phyloP scores from a whole-genome alignment of 371 early-diverging fungal species.

The Mucor saturninus region DNA sequence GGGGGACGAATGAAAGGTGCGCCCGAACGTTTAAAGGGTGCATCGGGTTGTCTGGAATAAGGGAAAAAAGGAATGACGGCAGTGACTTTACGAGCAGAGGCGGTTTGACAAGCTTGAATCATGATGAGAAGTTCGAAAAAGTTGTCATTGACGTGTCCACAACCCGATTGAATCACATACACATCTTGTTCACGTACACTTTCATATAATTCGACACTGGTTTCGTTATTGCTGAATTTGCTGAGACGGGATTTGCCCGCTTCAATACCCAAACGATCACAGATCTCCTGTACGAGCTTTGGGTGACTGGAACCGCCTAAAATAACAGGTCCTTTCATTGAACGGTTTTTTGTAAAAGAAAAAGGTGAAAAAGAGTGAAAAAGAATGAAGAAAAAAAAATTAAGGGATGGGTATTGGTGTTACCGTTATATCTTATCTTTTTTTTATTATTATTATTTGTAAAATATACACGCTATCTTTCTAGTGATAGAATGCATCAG shows the following conservation, averaged over 20 bases:
- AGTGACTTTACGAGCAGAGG: slow-evolving; percentile 83
- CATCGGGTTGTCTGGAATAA: slow-evolving; percentile 86
- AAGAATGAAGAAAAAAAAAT: background rate
- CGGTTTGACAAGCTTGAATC: slow-evolving; percentile 87
- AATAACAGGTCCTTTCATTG: slow-evolving; percentile 44
- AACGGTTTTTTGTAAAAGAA: background rate
- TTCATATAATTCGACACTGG: slow-evolving; percentile 85
- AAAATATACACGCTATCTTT: too few relatives aligned
- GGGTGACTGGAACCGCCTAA: slow-evolving; percentile 87
- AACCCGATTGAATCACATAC: slow-evolving; percentile 90
- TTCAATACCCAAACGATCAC: slow-evolving; percentile 81
- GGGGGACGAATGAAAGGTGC: slow-evolving; percentile 53
- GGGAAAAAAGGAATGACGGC: slow-evolving; percentile 96
- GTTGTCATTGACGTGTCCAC: slow-evolving; percentile 86
- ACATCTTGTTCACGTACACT: slow-evolving; percentile 93
- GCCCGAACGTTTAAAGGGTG: slow-evolving; percentile 71
- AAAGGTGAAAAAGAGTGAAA: background rate
- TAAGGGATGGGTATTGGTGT: slow-evolving; percentile 1
- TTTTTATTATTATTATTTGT: too few relatives aligned
- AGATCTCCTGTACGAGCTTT: slow-evolving; percentile 76
- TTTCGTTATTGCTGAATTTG: slow-evolving; percentile 88
- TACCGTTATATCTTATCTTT: background rate
- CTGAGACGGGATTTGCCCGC: slow-evolving; percentile 53
- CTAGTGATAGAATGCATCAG: too few relatives aligned
- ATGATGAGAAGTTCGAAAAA: slow-evolving; percentile 83